Base-by-base conservation (phyloP, 371 early-diverging fungal genomes). In the Zychaea mexicana region DNA sequence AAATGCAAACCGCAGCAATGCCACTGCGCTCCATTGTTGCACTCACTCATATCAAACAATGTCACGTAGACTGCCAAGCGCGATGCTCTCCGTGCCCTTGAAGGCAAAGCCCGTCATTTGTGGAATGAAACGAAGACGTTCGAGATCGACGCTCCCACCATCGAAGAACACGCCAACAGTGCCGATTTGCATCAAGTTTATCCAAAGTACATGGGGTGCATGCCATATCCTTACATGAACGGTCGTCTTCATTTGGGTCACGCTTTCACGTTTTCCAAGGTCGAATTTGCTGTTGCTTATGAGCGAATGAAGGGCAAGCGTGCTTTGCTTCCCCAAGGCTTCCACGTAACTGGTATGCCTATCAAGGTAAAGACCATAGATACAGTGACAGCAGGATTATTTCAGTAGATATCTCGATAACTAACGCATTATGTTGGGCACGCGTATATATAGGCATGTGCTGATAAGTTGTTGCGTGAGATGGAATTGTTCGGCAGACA, bases 291-390 rank as follows among this genome's bases (percentile, higher is more conserved):
- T 21, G 84, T 89, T 12, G 95, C 98, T 47, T 99, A 93, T 78
- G 92, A 97, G 68, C 89, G 96, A 66, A 77, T 99, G 74, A 85
- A 94, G 80, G 99, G 99, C 52, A 98, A 95, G 81, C 88, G 92
- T 56, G 95, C 92, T 52, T 86, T 99, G 61, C 96, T 99, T 64
- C 99, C 99, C 28, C 94, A 99, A 72, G 98, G 98, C 45, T 99
- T 99, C 89, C 99, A 99, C 77, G 95, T 94, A 68, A 99, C 99
- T 4, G 99, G 99, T 61, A 99, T 99, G 99, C 99, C 99, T 42
- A 99, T 99, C 82, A 97, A 98, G 84, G 94, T 92, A 83, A 67
- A 62, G 39, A 21, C n/a, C n/a, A n/a, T 12, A 42, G 15, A 42
- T 38, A 9, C 61, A 57, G 27, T 24, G 42, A 42, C 46, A 30